phyloP scores from a whole-genome alignment of 129 eudicot species.

The Centrapalus pauciflorus region DNA sequence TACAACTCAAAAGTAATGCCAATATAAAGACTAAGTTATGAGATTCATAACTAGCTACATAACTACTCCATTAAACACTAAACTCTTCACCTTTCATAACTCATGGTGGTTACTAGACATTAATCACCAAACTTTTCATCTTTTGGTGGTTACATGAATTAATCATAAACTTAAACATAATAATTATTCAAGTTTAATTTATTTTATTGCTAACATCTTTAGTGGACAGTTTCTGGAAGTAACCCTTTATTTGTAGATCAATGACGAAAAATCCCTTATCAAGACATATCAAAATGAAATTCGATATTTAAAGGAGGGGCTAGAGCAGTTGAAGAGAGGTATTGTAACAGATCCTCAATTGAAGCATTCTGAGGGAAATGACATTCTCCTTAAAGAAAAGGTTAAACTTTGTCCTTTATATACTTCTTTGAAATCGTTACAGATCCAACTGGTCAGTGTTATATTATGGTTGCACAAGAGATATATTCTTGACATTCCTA shows the following conservation, averaged over 20 bases:
- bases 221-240: background rate
- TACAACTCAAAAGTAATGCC: no score
- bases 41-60: no score
- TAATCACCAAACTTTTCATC: no score
- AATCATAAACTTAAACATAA: no score
- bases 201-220: no score
- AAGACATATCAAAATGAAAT: constrained; percentile 81
- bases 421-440: background rate
- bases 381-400: constrained; percentile 60
- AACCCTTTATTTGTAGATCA: constrained; percentile 43
- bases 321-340: constrained; percentile 62
- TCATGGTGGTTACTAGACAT: no score
- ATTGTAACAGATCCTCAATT: constrained; percentile 48
- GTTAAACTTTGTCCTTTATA: constrained; percentile 11
- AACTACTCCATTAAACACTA: no score
- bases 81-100: no score
- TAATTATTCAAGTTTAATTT: no score
- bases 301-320: constrained; percentile 58
- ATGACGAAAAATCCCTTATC: constrained; percentile 80
- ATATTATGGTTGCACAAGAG: background rate
- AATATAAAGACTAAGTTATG: no score
- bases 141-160: no score
- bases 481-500: background rate
- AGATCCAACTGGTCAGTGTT: background rate
- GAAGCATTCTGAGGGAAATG: constrained; percentile 46